Base-by-base conservation (phyloP, 208 protist species). In the Kentomonas sorsogonicus region DNA sequence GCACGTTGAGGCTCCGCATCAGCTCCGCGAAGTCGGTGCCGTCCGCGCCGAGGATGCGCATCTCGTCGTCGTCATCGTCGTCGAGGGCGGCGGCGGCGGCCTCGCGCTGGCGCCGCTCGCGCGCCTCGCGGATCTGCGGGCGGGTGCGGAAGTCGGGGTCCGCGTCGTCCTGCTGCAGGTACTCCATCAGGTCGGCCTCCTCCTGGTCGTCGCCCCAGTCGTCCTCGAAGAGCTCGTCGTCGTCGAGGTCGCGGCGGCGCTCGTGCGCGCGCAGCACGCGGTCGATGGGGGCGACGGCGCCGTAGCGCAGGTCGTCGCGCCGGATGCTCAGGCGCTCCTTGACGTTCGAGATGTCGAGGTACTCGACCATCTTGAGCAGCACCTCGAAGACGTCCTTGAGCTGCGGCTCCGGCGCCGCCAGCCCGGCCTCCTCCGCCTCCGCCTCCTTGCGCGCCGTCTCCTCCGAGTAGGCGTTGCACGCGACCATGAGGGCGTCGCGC, bases 261-360 rank as follows among this genome's bases (percentile, higher is more conserved):
- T 70, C 70, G 9, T 39, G 31, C 9, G 38, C 36, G 18, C 67
- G 47, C 18, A 46, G n/a, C 1, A 53, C 53, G 3, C 44, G 41
- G 39, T 22, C 53, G 53, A 2, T 61, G 70, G 16, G 38, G 7
- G 29, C 54, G 20, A 55, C 62, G 11, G 40, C 36, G 26, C 66
- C 64, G 25, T 38, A 23, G 59, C 69, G 57, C 53, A 77, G 16
- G 10, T 47, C 64, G 10, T 63, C 65, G 16, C 77, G 78, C 52
- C 80, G 80, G 36, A 53, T 26, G n/a, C 72, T 67, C 30, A 92
- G 52, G 59, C 86, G 81, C 47, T 92, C 85, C 5, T 81, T 80
- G 25, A 87, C 80, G 45, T 87, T 89, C 10, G 85, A 89, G 27
- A 89, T 85, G 54, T 89, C 85, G 51, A 92, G 43, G 38, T 89